phyloP scores from a whole-genome alignment of 192 early-diverging fungal species.

The Coemansia biformis region DNA sequence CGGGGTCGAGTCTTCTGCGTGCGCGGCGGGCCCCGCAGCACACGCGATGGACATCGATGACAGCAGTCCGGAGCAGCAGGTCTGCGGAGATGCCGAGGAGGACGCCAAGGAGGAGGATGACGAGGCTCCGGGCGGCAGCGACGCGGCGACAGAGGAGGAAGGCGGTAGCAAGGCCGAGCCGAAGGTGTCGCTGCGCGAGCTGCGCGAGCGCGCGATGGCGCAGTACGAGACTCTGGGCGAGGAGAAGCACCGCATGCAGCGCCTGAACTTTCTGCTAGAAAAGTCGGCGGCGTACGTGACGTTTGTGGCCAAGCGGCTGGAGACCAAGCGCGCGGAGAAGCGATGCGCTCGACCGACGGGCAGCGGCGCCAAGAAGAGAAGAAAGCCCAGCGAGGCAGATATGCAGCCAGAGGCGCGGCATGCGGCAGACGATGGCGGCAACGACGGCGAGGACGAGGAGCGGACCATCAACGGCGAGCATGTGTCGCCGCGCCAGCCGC shows the following conservation, averaged over 20 bases:
- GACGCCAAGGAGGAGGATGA: no score
- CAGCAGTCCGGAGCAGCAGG: no score
- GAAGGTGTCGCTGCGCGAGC: slow-evolving; percentile 27
- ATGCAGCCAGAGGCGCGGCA: background rate
- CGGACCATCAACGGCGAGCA: slow-evolving; percentile 29
- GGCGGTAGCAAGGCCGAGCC: slow-evolving; percentile 4
- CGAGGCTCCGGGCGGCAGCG: background rate
- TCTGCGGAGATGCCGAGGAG: no score
- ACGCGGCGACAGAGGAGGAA: background rate
- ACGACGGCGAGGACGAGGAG: slow-evolving; percentile 5
- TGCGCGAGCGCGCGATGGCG: slow-evolving; percentile 55
- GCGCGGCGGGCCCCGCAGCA: no score
- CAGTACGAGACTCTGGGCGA: slow-evolving; percentile 56
- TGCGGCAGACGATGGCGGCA: background rate
- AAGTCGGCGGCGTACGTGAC: slow-evolving; percentile 75
- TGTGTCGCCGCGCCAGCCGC: slow-evolving; percentile 70
- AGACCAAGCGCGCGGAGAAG: slow-evolving; percentile 67
- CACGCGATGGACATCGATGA: no score
- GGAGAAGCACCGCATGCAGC: slow-evolving; percentile 62
- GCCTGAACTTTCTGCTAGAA: slow-evolving; percentile 74
- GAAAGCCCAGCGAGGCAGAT: slow-evolving; percentile 7
- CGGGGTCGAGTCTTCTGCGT: no score
- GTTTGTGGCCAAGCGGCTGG: slow-evolving; percentile 71
- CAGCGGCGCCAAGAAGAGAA: background rate
- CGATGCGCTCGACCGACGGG: slow-evolving; percentile 32